Evolutionary conservation across 1,284 basidiomycete species (phyloP).

Genomic region (Trichosporon faecale): DNA sequence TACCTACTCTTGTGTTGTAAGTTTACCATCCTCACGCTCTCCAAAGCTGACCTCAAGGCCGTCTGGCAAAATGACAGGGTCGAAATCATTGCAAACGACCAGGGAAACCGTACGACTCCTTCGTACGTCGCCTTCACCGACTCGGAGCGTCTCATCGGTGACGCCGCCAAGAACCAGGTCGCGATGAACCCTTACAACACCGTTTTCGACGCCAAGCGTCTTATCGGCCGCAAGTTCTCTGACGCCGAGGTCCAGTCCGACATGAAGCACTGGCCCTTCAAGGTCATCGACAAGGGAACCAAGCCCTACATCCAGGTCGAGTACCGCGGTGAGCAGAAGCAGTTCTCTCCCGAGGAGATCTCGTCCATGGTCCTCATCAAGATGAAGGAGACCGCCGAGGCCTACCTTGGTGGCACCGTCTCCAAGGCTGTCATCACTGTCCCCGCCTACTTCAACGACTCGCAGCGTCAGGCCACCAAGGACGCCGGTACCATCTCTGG

Average conservation of each 20-base stretch:
- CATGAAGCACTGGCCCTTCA: conserved; percentile 94
- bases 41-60: no score
- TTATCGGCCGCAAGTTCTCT: conserved; percentile 79
- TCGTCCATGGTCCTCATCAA: conserved; percentile 92
- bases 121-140: conserved; percentile 93
- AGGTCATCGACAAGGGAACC: conserved; percentile 71
- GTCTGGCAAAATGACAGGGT: conserved; percentile 99
- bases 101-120: conserved; percentile 94
- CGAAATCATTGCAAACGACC: conserved; percentile 61
- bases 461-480: conserved; percentile 98
- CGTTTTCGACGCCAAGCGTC: conserved; percentile 84
- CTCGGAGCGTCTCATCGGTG: conserved; percentile 69
- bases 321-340: conserved; percentile 87
- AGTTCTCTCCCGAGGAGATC: conserved; percentile 55
- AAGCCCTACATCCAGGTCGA: conserved; percentile 88
- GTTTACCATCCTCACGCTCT: no score
- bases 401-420: conserved; percentile 93
- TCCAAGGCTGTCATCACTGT: conserved; percentile 98
- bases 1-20: conserved; percentile 71
- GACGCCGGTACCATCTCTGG: conserved; percentile 97
- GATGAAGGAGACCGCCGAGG: conserved; percentile 99
- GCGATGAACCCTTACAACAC: conserved; percentile 59
- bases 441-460: conserved; percentile 98
- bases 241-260: conserved; percentile 64
- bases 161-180: conserved; percentile 62